Evolutionary conservation across 768 basidiomycete species (phyloP).

Genomic region (Suillus lakei): DNA sequence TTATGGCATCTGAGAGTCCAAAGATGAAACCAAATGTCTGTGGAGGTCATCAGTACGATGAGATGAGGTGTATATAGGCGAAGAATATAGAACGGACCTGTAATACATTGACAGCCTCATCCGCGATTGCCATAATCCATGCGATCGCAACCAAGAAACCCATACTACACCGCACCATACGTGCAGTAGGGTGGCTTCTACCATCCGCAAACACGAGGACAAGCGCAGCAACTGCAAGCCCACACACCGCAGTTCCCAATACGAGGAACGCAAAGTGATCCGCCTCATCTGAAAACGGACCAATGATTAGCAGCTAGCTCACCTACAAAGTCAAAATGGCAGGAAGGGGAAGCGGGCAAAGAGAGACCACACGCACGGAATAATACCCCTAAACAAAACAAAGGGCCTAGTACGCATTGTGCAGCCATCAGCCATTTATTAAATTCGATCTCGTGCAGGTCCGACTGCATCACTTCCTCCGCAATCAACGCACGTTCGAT

Average conservation of each 20-base stretch:
- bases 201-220: slow-evolving; percentile 65
- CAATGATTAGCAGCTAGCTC: background rate
- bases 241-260: slow-evolving; percentile 57
- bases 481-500: slow-evolving; percentile 71
- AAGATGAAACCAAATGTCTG: slow-evolving; percentile 94
- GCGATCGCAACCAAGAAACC: slow-evolving; percentile 91
- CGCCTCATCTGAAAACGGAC: slow-evolving; percentile 51
- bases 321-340: background rate
- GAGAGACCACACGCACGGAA: slow-evolving; percentile 59
- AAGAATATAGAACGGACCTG: slow-evolving; percentile 53
- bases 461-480: slow-evolving; percentile 74
- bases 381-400: slow-evolving; percentile 77
- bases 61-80: background rate
- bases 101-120: slow-evolving; percentile 91
- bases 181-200: slow-evolving; percentile 59
- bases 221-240: slow-evolving; percentile 55
- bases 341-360: slow-evolving; percentile 6
- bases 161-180: slow-evolving; percentile 81
- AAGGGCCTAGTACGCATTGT: slow-evolving; percentile 83
- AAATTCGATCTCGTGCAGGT: slow-evolving; percentile 65
- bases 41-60: slow-evolving; percentile 14
- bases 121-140: slow-evolving; percentile 99
- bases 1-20: slow-evolving; percentile 95
- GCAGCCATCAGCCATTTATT: slow-evolving; percentile 85
- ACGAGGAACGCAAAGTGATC: slow-evolving; percentile 53